Evolutionary conservation across 768 basidiomycete genomes (phyloP).

Genomic region (Mrakia gelida): DNA sequence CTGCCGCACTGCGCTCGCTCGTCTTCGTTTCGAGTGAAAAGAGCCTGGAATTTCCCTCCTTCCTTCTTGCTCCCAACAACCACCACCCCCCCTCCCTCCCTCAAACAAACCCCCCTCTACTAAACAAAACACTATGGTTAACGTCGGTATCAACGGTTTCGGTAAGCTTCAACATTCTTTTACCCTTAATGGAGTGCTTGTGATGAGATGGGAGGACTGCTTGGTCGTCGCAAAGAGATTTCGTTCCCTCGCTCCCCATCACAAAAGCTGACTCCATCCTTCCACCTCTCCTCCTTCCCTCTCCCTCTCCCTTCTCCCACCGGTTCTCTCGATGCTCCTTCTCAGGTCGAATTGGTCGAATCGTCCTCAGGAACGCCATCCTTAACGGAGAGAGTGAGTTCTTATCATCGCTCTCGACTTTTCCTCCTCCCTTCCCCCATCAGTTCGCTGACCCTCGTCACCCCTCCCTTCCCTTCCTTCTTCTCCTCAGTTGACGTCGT

Average conservation of each 20-base stretch:
- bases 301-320: background rate
- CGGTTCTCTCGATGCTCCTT: background rate
- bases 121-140: constrained; percentile 49
- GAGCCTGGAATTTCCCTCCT: background rate
- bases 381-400: constrained; percentile 62
- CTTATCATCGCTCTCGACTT: background rate
- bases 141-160: constrained; percentile 96
- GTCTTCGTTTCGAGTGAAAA: background rate
- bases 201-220: background rate
- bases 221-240: too few relatives aligned
- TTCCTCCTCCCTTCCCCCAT: background rate
- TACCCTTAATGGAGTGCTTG: background rate
- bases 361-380: constrained; percentile 92
- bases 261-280: constrained; percentile 16
- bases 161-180: constrained; percentile 40
- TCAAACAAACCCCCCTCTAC: constrained; percentile 13
- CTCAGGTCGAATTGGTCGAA: constrained; percentile 98
- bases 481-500: constrained; percentile 52
- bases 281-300: background rate
- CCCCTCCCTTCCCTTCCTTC: background rate
- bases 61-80: background rate
- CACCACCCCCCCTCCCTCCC: background rate
- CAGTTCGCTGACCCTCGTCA: background rate
- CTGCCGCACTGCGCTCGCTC: too few relatives aligned
- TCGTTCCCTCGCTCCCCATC: background rate